Percentiles rank a stretch among this genome's conserved stretches.
phyloP scores from a whole-genome alignment of 495 filamentous ascomycete species.

The Recurvomyces mirabilis region DNA sequence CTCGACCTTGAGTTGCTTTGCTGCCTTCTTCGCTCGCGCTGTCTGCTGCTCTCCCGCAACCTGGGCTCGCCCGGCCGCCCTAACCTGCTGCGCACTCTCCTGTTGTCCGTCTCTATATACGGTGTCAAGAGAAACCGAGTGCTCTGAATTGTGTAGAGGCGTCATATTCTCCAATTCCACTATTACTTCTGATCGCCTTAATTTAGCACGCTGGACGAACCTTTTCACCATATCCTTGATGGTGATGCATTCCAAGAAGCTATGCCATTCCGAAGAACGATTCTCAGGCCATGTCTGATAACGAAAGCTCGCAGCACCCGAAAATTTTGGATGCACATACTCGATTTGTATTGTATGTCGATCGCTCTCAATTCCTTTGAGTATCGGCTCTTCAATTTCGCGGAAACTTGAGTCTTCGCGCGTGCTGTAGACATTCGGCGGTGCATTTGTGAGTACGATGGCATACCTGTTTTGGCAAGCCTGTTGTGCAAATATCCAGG shows the following conservation, averaged over 20 bases:
- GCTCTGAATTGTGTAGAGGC: no score
- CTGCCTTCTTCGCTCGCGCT: conserved; percentile 2
- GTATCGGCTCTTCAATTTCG: conserved; percentile 1
- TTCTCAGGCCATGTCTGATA: conserved; percentile 1
- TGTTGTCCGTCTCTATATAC: neutral
- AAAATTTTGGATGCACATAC: conserved; percentile 1
- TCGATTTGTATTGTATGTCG: conserved; percentile 1
- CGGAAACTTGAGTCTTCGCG: conserved; percentile 1
- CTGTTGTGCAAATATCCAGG: conserved; percentile 5
- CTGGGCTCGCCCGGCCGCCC: neutral
- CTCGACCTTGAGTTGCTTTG: conserved; percentile 1
- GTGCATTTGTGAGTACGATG: conserved; percentile 1
- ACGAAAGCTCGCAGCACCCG: neutral
- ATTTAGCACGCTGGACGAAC: no score
- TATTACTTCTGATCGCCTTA: no score
- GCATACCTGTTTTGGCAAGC: conserved; percentile 4
- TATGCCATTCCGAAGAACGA: neutral
- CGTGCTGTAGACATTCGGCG: conserved; percentile 5
- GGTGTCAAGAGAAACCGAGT: neutral
- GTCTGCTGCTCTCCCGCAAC: neutral
- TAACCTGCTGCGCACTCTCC: neutral
- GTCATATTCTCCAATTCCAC: no score
- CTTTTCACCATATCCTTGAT: no score
- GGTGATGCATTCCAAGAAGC: neutral
- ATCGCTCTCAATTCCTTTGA: neutral